Percentiles rank a stretch among this genome's conserved stretches.
These are phyloP conservation scores for Phaeosphaeriaceae sp. DNA, from an alignment of 2,329 filamentous ascomycete genomes.

Conservation along the genomic window DNA sequence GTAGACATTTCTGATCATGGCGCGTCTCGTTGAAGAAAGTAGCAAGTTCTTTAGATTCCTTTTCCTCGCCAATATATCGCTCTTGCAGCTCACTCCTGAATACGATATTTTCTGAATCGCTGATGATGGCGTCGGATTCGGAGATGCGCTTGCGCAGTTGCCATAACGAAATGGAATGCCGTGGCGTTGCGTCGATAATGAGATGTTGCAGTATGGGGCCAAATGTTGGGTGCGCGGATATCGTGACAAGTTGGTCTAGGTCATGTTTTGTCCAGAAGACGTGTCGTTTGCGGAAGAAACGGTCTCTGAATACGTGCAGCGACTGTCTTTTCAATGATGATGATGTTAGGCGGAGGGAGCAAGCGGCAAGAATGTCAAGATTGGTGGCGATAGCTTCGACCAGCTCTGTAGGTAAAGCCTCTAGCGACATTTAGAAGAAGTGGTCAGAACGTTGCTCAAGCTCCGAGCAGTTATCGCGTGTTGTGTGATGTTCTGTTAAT, in stretches of 20 bases:
- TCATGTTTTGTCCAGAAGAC: conserved; percentile 24
- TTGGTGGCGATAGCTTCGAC: conserved; percentile 27
- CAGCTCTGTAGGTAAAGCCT: conserved; percentile 29
- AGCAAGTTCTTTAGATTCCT: conserved; percentile 13
- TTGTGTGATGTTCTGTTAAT: background rate
- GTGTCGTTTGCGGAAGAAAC: conserved; percentile 28
- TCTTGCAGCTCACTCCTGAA: conserved; percentile 6
- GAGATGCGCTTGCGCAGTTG: conserved; percentile 15
- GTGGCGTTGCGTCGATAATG: conserved; percentile 36
- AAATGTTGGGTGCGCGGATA: conserved; percentile 23
- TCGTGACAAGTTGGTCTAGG: conserved; percentile 19
- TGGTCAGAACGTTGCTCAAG: background rate
- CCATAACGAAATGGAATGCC: conserved; percentile 31
- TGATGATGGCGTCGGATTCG: conserved; percentile 10
- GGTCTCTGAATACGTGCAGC: conserved; percentile 25
- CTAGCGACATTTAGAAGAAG: conserved; percentile 15
- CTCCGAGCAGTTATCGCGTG: background rate
- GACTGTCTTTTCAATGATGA: conserved; percentile 21
- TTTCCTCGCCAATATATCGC: conserved; percentile 5
- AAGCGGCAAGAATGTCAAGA: conserved; percentile 22
- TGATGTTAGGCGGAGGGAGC: conserved; percentile 28
- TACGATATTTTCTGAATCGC: background rate
- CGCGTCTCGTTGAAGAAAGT: conserved; percentile 36
- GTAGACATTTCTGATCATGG: conserved; percentile 29
- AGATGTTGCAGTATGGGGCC: conserved; percentile 24